A percentile compares a stretch with the other conserved stretches of the same genome.
These are phyloP conservation scores for Taphrina confusa DNA, from an alignment of 1,139 yeast species.

Conservation along the genomic window DNA sequence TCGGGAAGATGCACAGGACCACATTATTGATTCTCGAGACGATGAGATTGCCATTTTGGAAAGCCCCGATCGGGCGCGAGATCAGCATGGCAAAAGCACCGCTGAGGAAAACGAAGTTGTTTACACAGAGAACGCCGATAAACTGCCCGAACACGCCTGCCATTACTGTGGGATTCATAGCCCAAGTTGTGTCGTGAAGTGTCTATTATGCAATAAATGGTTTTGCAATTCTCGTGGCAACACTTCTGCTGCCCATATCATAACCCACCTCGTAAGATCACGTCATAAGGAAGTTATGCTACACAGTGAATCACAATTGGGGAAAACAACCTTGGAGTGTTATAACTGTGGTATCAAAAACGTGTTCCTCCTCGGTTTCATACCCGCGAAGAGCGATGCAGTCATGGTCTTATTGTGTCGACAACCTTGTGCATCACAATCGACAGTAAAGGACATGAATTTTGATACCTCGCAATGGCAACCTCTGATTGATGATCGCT, in stretches of 20 bases:
- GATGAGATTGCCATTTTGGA: not conserved
- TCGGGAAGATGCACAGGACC: not conserved
- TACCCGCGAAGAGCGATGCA: slow-evolving; percentile 76
- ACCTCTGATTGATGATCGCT: slow-evolving; percentile 76
- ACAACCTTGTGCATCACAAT: slow-evolving; percentile 78
- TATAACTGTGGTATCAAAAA: slow-evolving; percentile 85
- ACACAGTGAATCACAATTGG: slow-evolving; percentile 79
- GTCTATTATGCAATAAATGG: slow-evolving; percentile 81
- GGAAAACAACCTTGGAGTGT: slow-evolving; percentile 83
- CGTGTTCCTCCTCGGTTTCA: slow-evolving; percentile 81
- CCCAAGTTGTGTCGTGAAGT: slow-evolving; percentile 68
- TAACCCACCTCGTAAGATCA: slow-evolving; percentile 80
- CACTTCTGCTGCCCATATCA: slow-evolving; percentile 73
- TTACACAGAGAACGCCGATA: slow-evolving; percentile 8
- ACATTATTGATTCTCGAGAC: not conserved
- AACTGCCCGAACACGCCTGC: slow-evolving; percentile 47
- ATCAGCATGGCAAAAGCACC: too few relatives aligned
- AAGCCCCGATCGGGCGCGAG: not conserved
- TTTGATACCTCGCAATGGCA: slow-evolving; percentile 95
- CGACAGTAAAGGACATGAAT: slow-evolving; percentile 49
- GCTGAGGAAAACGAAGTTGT: not conserved
- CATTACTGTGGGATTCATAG: slow-evolving; percentile 73
- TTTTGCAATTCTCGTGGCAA: slow-evolving; percentile 78
- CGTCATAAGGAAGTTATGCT: slow-evolving; percentile 71
- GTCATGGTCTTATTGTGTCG: slow-evolving; percentile 87